Evolutionary conservation across 495 filamentous ascomycete genomes (phyloP), one percentile per base, ranked within the genome.

Genomic region (Daldinia concentrica): DNA sequence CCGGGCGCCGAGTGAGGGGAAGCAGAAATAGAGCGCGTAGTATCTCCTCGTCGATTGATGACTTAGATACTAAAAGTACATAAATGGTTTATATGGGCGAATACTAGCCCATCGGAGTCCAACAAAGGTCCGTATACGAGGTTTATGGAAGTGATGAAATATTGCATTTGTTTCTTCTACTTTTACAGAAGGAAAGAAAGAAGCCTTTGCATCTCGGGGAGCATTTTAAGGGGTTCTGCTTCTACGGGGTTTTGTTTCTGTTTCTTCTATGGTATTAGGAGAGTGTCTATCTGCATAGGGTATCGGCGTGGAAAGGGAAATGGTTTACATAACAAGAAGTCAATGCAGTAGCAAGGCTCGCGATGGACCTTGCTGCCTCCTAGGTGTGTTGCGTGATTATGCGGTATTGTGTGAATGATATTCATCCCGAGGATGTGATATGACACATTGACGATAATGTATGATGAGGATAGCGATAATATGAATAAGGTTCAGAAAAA

Each of bases 1-100:
- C 51, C 71, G 76, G 26, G 71, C 71, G 8, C 71, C 76, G 15
- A 75, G 76, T 30, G 74, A 76, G 1, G 74, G 62, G 2, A 78
- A 71, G 43, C 64, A 69, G 48, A 78, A 76, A 41, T 69, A 72
- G 66, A 64, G 69, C 34, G 36, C 63, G 6, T 71, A 78, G 58
- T 74, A 48, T 65, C 45, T 50, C 45, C 62, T 56, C 43, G 24
- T 69, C 45, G n/a, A 37, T 34, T 66, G 60, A 69, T 30, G 48
- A 54, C 15, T 24, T 36, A 36, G 34, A 36, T 36, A 66, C 32
- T 50, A 17, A 50, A 32, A 37, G 34, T 19, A 29, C 30, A 56
- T 55, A 51, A 30, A 48, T 50, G 34, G 11, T 34, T 27, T 22
- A 66, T 32, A 15, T 27, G 34, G 50, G 17, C 27, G 11, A 45